These are phyloP conservation scores for Fonsecaea pugnacius DNA, from an alignment of 2,329 filamentous ascomycete genomes.

Conservation along the genomic window DNA sequence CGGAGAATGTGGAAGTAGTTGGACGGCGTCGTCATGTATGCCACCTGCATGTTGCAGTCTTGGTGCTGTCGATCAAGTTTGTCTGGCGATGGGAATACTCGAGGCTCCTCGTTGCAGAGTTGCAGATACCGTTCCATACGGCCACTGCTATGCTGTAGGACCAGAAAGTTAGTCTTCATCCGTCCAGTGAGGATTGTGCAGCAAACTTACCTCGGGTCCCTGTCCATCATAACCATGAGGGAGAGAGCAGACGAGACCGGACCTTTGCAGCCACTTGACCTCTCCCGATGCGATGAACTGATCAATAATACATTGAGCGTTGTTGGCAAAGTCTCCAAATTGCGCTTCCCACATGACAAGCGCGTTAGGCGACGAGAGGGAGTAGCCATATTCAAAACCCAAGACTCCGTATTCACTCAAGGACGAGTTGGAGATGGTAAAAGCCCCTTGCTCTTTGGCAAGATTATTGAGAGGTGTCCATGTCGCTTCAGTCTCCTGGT, in stretches of 20 bases:
- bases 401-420: constrained; percentile 75
- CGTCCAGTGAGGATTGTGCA: background rate
- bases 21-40: constrained; percentile 92
- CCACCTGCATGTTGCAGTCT: constrained; percentile 99
- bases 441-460: constrained; percentile 88
- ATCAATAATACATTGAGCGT: constrained; percentile 97
- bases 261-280: constrained; percentile 98
- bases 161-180: constrained; percentile 3
- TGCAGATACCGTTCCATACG: constrained; percentile 97
- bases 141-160: constrained; percentile 50
- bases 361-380: constrained; percentile 91
- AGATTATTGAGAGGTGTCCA: constrained; percentile 92
- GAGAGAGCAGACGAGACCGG: constrained; percentile 91
- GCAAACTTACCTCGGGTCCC: constrained; percentile 70
- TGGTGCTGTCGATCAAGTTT: constrained; percentile 97
- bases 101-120: constrained; percentile 95
- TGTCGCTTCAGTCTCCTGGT: constrained; percentile 90
- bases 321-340: constrained; percentile 99
- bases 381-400: constrained; percentile 99
- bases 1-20: constrained; percentile 97
- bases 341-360: constrained; percentile 99
- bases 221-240: constrained; percentile 98
- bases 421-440: constrained; percentile 96
- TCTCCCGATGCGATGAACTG: constrained; percentile 98
- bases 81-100: constrained; percentile 83